Base-by-base conservation (phyloP, 345 rosid species). In the Gossypium sturtianum region DNA sequence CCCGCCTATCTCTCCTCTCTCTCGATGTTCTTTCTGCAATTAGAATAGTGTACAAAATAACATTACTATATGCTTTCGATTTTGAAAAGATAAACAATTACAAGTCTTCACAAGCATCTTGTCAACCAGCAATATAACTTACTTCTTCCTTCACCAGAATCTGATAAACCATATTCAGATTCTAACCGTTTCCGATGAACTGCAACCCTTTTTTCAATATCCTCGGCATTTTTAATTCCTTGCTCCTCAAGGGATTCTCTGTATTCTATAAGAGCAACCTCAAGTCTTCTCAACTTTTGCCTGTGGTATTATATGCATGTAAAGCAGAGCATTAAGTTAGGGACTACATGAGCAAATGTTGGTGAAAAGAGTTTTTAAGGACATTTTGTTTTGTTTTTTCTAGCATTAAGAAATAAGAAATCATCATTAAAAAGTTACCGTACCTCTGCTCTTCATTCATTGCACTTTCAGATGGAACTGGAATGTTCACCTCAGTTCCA, bases 361-460 rank as follows among this genome's bases (percentile, higher is more conserved):
- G 52, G n/a, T 45, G 70, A 52, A 43, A 16, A 43, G 34, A 20
- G n/a, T 22, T 66, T 16, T 15, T 15, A 52, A 52, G 20, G 17
- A 17, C 56, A 52, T 16, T 52, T 52, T 52, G 56, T 49, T 25
- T 19, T 69, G n/a, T 48, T 48, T 19, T 12, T 16, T 12, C 25
- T 4, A 23, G 29, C 66, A 59, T 22, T 13, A 54, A 22, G 75
- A 43, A n/a, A 54, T 9, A 2, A 57, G 17, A 56, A 22, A 41
- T 43, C 38, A 56, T 41, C n/a, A 56, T 29, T 10, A 57, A 1
- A 58, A 43, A 54, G 19, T 12, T 43, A 20, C 41, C 10, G 56
- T 73, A 94, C 98, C 99, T 95, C 76, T 93, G 97, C 79, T 91
- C 99, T 78, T 93, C 99, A 48, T 84, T 91, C 81, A 90, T 86